A percentile compares a stretch with the other conserved stretches of the same genome.
Evolutionary conservation across 352 stramenopile genomes (phyloP).

Genomic region (Phytophthora pisi): DNA sequence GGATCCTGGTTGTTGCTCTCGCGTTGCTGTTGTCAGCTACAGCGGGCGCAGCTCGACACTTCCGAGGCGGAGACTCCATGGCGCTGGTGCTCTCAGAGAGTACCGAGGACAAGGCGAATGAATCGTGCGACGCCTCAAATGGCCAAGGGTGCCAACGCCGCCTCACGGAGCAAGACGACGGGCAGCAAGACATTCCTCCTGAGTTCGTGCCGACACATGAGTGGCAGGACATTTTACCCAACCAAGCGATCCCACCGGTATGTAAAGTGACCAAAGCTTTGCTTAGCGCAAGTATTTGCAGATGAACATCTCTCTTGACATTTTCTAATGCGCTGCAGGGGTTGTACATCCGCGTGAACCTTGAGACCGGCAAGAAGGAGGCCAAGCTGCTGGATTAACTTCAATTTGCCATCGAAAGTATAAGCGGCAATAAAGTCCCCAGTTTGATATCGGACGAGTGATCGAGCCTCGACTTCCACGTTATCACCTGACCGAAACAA

Average conservation of each 20-base stretch:
- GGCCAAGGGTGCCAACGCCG: conserved; percentile 23
- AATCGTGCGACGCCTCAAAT: conserved; percentile 16
- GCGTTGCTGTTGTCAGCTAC: background rate
- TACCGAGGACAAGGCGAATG: conserved; percentile 12
- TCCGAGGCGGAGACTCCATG: conserved; percentile 15
- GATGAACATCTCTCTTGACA: conserved; percentile 2
- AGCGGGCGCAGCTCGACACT: conserved; percentile 2
- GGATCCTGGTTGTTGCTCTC: background rate
- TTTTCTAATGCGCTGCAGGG: conserved; percentile 28
- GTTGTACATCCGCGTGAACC: conserved; percentile 65
- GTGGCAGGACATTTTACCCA: conserved; percentile 61
- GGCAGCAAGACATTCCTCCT: conserved; percentile 22
- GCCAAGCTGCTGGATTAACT: conserved; percentile 46
- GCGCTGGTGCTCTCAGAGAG: conserved; percentile 27
- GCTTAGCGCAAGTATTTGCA: no score
- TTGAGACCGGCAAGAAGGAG: conserved; percentile 65
- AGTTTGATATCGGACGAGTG: background rate
- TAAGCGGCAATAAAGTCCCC: background rate
- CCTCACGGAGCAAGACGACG: conserved; percentile 6
- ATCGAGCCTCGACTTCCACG: conserved; percentile 1
- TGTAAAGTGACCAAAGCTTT: background rate
- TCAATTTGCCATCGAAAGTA: background rate
- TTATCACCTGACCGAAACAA: conserved; percentile 4
- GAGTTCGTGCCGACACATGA: conserved; percentile 71
- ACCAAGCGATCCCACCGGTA: conserved; percentile 58